Conservation (phyloP, 116 monocot genomes). For the Trichopus zeylanicus region DNA sequence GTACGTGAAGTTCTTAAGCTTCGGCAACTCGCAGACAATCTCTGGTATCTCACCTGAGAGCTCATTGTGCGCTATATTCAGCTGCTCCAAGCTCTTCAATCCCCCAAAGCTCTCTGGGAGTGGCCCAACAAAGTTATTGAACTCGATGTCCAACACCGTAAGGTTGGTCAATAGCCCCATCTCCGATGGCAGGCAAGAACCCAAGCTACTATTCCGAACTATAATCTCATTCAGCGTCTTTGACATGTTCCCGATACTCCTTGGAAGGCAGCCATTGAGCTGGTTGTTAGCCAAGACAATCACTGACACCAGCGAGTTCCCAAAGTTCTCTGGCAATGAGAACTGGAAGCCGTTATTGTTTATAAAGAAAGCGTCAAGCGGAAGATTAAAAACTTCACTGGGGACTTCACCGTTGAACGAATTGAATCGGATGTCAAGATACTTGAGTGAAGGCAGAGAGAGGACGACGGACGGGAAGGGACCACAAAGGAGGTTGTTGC, state of each 20-base stretch:
- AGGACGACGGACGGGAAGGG: conserved; percentile 52
- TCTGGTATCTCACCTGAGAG: conserved; percentile 64
- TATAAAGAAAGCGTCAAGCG: conserved; percentile 67
- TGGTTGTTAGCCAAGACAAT: conserved; percentile 52
- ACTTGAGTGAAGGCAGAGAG: conserved; percentile 41
- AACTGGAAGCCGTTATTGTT: conserved; percentile 67
- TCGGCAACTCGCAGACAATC: conserved; percentile 47
- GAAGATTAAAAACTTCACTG: conserved; percentile 11
- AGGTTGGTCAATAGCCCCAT: conserved; percentile 47
- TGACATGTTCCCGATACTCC: conserved; percentile 36
- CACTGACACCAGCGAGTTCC: conserved; percentile 49
- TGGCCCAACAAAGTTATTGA: conserved; percentile 42
- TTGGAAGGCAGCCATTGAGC: conserved; percentile 49
- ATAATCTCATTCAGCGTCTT: conserved; percentile 45
- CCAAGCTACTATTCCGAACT: conserved; percentile 36
- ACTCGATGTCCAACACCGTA: conserved; percentile 69
- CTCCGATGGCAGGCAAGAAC: conserved; percentile 57
- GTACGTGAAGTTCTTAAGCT: conserved; percentile 68
- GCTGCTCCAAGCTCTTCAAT: conserved; percentile 57
- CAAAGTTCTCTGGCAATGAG: conserved; percentile 42
- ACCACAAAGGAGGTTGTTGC: conserved; percentile 55
- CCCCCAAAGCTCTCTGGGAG: conserved; percentile 55
- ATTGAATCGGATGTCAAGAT: conserved; percentile 59
- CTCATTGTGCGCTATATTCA: conserved; percentile 62
- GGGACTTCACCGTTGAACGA: conserved; percentile 36